Base-by-base conservation (phyloP, 306 rosid species). In the Dryas alaskensis region DNA sequence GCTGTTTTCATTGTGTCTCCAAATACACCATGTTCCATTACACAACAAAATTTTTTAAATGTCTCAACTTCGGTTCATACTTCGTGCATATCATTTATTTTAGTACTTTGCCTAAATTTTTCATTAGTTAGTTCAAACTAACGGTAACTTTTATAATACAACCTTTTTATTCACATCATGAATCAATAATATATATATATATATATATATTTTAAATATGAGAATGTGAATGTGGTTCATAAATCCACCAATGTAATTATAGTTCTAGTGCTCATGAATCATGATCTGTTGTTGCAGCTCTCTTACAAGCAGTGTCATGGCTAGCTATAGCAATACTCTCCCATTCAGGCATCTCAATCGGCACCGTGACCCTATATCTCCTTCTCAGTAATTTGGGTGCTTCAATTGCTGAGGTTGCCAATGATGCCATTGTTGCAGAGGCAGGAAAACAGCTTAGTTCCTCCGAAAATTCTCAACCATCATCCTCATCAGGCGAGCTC, bases 361-460 rank as follows among this genome's bases (percentile, higher is more conserved):
- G 82, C 77, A 76, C 82, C 27, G 62, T 94, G 76, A 80, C 92
- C 73, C 17, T 86, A 43, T 89, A 77, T 81, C 97, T 94, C 47
- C 95, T 94, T 22, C 89, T 94, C 22, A 68, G 97, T 80, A 94
- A 94, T 74, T 90, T 94, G 10, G 98, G 98, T 45, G 92, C 98
- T 80, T 81, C 98, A 44, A 83, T 94, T 68, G 92, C 95, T 0
- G 98, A 94, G 89, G 98, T 92, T 70, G 96, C 95, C 50, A 94
- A 94, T 55, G 98, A 94, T 57, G 98, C 98, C 63, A 87, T 94
- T 19, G 98, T 89, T 49, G 98, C 96, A 2, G 98, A 91, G 87
- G 82, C 84, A 77, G 86, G 89, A 22, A 94, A 89, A 74, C 85
- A 78, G 31, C 80, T 81, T 12, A 68, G 78, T 67, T 64, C 96